Conservation (phyloP, 2,329 filamentous ascomycete genomes). For the Mariannaea sp. region DNA sequence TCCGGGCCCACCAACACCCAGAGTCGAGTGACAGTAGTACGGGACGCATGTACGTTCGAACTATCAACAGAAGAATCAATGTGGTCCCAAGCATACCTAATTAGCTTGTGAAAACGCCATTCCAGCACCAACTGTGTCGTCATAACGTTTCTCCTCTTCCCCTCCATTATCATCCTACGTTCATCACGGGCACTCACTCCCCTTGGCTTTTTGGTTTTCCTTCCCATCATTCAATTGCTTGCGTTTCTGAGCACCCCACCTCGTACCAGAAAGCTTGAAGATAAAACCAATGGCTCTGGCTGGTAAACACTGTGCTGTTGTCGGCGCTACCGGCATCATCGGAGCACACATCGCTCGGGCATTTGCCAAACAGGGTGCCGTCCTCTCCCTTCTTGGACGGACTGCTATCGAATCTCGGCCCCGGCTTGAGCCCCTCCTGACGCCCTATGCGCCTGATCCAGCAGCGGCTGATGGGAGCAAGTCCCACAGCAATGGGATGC, state of each 20-base stretch:
- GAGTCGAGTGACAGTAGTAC: no score
- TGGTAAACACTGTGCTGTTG: conserved; percentile 63
- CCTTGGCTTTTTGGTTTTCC: neutral
- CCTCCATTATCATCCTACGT: neutral
- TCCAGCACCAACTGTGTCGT: neutral
- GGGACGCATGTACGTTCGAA: no score
- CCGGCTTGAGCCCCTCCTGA: conserved; percentile 42
- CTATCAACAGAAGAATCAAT: no score
- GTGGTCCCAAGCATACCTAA: neutral
- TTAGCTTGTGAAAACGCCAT: conserved; percentile 4
- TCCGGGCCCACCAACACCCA: no score
- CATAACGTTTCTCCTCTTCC: neutral
- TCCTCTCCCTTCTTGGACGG: conserved; percentile 65
- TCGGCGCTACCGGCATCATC: conserved; percentile 73
- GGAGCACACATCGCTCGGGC: conserved; percentile 68
- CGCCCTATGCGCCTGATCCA: conserved; percentile 30
- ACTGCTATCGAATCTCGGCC: conserved; percentile 53
- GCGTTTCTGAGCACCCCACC: no score
- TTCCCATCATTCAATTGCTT: neutral
- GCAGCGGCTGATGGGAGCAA: neutral
- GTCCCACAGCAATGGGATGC: conserved; percentile 18
- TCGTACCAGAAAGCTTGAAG: no score
- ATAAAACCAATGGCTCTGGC: conserved; percentile 40
- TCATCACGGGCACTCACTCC: conserved; percentile 4
- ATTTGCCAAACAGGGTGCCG: conserved; percentile 67